Evolutionary conservation across 371 early-diverging fungal species (phyloP), one percentile per base, ranked within the genome.

Genomic region (Blakeslea trispora): DNA sequence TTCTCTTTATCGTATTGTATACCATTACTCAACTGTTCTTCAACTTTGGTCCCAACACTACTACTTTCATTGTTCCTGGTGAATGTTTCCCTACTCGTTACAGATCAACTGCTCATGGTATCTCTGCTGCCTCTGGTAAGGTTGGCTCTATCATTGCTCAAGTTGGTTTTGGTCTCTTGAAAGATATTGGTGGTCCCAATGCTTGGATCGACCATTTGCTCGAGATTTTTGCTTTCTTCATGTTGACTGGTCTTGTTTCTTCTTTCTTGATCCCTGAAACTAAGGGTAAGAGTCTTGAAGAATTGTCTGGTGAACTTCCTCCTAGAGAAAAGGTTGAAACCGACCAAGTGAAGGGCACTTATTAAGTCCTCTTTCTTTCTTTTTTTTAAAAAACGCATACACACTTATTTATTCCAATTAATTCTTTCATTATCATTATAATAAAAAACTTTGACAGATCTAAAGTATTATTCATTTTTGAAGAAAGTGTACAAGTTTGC

Each of bases 81-180:
- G 95, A 95, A 76, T 80, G 83, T 47, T 94, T 88, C 81, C 93
- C 95, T 14, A 94, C 95, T 28, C 87, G 90, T 31, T 89, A 86
- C 75, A 81, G 93, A 31, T 87, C 92, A 0, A 89, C 92, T 8
- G 86, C 89, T 47, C 94, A 94, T 66, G 95, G 95, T 70, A 90
- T 93, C 68, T 90, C 92, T 45, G 93, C 94, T 21, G 94, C 92
- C 23, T 71, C 81, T 50, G 94, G 94, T 43, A 95, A 95, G 73
- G 52, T 88, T 21, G 94, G 94, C 37, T 92, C 95, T 41, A 90
- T 93, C 50, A 53, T 90, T 53, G 88, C 91, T 23, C 83, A 87
- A 58, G 81, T 89, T 24, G 89, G 87, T 24, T 90, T 91, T 59
- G 83, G 85, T 57, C 82, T 81, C 31, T 79, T 89, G 55, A 86